Percentiles rank a stretch among this genome's conserved stretches.
Evolutionary conservation across 2,329 filamentous ascomycete genomes (phyloP).

Genomic region (Monilinia fructigena): DNA sequence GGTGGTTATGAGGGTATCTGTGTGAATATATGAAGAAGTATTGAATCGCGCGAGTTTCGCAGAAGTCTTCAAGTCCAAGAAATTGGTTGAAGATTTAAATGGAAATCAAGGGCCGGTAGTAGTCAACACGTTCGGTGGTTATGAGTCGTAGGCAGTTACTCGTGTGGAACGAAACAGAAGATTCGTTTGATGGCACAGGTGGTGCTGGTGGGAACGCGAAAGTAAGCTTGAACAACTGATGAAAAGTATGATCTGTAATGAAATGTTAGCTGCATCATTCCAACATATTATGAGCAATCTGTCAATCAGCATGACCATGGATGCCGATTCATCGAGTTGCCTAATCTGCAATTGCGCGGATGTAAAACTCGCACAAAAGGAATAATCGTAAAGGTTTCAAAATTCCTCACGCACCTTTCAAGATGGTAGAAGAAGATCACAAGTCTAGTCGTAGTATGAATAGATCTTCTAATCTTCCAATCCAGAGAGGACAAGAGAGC

Average conservation of each 20-base stretch:
- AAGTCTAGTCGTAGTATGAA: background rate
- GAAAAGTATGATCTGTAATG: constrained; percentile 12
- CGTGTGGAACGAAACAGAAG: constrained; percentile 31
- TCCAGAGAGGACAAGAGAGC: constrained; percentile 5
- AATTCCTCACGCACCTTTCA: constrained; percentile 20
- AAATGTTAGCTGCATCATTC: constrained; percentile 23
- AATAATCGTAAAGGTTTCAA: background rate
- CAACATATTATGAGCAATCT: constrained; percentile 18
- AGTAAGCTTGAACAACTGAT: constrained; percentile 26
- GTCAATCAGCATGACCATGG: constrained; percentile 9
- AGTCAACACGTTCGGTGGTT: constrained; percentile 16
- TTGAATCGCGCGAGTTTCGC: constrained; percentile 15
- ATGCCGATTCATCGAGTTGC: background rate
- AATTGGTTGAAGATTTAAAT: constrained; percentile 21
- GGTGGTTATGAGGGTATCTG: background rate
- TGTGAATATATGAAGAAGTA: background rate
- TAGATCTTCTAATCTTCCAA: background rate
- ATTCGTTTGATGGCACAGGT: constrained; percentile 36
- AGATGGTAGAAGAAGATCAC: constrained; percentile 3
- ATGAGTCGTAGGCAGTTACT: constrained; percentile 29
- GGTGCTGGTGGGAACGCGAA: constrained; percentile 32
- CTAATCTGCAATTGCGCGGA: constrained; percentile 16
- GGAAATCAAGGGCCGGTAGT: constrained; percentile 25
- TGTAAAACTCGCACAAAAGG: constrained; percentile 15
- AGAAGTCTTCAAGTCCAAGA: constrained; percentile 17